Evolutionary conservation across 2,329 filamentous ascomycete species (phyloP), one percentile per base, ranked within the genome.

Genomic region (Eutypella sp.): DNA sequence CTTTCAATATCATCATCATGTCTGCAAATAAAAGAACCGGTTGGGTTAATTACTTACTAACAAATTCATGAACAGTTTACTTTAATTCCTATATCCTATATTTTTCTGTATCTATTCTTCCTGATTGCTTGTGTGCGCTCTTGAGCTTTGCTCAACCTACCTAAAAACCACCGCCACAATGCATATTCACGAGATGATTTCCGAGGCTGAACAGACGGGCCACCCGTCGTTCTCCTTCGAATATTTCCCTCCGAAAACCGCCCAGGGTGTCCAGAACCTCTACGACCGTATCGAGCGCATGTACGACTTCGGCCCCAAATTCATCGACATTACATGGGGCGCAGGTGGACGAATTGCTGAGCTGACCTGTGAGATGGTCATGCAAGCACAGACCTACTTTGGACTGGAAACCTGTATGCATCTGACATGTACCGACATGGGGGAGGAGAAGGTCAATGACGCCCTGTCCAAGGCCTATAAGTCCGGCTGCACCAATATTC

Each of bases 251-350:
- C 93, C 93, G 33, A 99, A 99, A 75, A 99, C 93, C 7, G 87
- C 89, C 10, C 89, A 93, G 72, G 93, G 93, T 77, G 92, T 99
- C 11, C 93, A 99, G 73, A 99, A 99, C 68, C 84, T 99, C 47
- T 99, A 99, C 76, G 93, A 99, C 60, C 89, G 93, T 58, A 97
- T 99, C 88, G 93, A 99, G 71, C 90, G 91, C 70, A 99, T 99
- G 93, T 90, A 96, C 69, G 82, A 85, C 61, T 81, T 95, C 53
- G 93, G 90, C 2, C 93, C 92, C 53, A 86, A 91, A 62, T 99
- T 99, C 74, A 90, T 99, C 66, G 93, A 99, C 69, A 87, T 99
- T 62, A 99, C 93, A 52, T 99, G 93, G 93, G 95, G 95, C 53
- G 93, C 93, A 43, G 93, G 93, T 57, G 93, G 93, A 40, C 84